Conservation (phyloP, 164 flowering plant genomes). For the Vitis cinerea region DNA sequence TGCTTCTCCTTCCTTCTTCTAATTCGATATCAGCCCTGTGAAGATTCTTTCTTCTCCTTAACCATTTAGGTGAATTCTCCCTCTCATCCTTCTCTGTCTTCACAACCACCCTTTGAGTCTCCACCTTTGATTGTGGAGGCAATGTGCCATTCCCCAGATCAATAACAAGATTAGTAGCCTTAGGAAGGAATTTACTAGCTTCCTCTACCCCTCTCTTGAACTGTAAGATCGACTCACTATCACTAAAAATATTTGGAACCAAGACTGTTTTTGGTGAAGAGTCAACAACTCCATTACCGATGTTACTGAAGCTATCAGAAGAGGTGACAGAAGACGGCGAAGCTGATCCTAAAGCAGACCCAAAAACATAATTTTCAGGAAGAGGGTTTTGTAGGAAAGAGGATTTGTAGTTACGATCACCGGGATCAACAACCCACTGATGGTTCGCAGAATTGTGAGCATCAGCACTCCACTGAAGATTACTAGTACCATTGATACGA, state of each 20-base stretch:
- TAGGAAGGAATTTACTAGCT: constrained; percentile 43
- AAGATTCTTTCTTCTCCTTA: constrained; percentile 27
- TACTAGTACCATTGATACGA: constrained; percentile 9
- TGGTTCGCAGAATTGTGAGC: constrained; percentile 9
- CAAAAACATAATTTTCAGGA: constrained; percentile 17
- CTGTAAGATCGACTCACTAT: constrained; percentile 17
- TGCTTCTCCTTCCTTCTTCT: constrained; percentile 32
- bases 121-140: constrained; percentile 2
- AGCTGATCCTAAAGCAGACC: constrained; percentile 7
- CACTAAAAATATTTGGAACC: constrained; percentile 11
- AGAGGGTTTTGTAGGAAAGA: constrained; percentile 12
- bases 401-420: constrained; percentile 8
- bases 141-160: constrained; percentile 15
- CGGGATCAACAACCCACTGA: constrained; percentile 21
- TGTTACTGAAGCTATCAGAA: neutral
- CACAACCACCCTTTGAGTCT: neutral
- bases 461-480: too few species aligned
- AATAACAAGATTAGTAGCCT: constrained; percentile 16
- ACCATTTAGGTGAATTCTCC: constrained; percentile 13
- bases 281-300: neutral
- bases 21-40: constrained; percentile 23
- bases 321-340: neutral
- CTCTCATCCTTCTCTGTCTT: constrained; percentile 19
- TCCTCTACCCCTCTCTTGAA: constrained; percentile 42
- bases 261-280: neutral